Base-by-base conservation (phyloP, 345 rosid species). In the Populus ilicifolia region DNA sequence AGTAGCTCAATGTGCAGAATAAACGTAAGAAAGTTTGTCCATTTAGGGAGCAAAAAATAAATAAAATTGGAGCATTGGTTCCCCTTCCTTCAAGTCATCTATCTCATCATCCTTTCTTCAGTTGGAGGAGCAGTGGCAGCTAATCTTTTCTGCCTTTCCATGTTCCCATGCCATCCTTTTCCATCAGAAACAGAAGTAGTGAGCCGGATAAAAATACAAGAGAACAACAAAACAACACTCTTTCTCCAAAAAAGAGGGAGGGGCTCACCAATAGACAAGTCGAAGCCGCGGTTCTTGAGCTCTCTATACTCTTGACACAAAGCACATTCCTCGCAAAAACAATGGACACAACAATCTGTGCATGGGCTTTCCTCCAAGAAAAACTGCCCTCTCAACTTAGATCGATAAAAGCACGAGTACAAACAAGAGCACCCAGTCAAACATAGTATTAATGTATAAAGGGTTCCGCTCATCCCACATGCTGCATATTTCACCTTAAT, bases 151-250 rank as follows among this genome's bases (percentile, higher is more conserved):
- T 83, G 88, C 86, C 89, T 80, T 66, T 87, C 90, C 89, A 90
- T 71, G 76, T 90, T 92, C 46, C 90, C 98, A 64, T 92, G 90
- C 98, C 97, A 90, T 30, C 98, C 92, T 86, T 13, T 61, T 67
- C 30, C 69, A 69, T 67, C 5, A 74, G 29, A 43, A 27, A 6
- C 7, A 9, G 16, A 74, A 27, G 4, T 1, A 20, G 35, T 10
- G 12, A 21, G 14, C 12, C 18, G 2, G 33, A 21, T 39, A 2
- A 13, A 65, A 71, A 4, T 6, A 21, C 16, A 16, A 33, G 2
- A 41, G 4, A 8, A 16, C 14, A 8, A 1, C 4, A 17, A 3
- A 14, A 11, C 33, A 23, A 3, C 39, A 27, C 29, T n/a, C 5
- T 59, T 59, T 59, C 21, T 18, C 30, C 35, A 11, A 30, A 0